Percentiles rank a stretch among this genome's conserved stretches.
These are phyloP conservation scores for Zygosaccharomyces pseudorouxii DNA, from an alignment of 805 yeast species.

Conservation along the genomic window DNA sequence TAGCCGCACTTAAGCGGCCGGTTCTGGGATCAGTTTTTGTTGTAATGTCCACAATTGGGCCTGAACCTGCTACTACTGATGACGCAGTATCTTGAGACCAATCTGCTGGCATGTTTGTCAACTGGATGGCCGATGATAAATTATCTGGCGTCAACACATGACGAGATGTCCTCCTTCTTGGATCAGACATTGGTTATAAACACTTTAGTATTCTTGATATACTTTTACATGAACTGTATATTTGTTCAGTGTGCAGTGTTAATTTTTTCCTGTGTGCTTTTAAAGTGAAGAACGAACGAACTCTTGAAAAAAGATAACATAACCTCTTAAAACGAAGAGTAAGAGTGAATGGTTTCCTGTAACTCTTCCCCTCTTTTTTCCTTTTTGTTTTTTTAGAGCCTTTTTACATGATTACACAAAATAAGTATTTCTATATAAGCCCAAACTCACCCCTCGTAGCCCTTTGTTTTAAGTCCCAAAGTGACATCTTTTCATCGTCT, in stretches of 20 bases:
- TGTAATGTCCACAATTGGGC: constrained; percentile 59
- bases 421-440: constrained; percentile 10
- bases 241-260: neutral
- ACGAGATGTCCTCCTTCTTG: constrained; percentile 33
- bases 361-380: too few species aligned
- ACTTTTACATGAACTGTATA: neutral
- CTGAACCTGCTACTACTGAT: constrained; percentile 67
- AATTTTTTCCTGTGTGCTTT: neutral
- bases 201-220: neutral
- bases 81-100: constrained; percentile 65
- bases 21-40: constrained; percentile 29
- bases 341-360: neutral
- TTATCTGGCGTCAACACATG: constrained; percentile 33
- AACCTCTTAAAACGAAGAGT: neutral
- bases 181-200: constrained; percentile 23
- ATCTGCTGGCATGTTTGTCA: constrained; percentile 54
- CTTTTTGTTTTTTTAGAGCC: neutral
- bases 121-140: constrained; percentile 29
- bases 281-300: neutral
- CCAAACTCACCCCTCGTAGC: constrained; percentile 36
- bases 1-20: constrained; percentile 46
- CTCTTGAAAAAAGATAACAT: neutral
- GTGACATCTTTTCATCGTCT: constrained; percentile 43
- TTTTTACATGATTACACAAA: neutral
- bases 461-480: constrained; percentile 37